Base-by-base conservation (phyloP, 371 early-diverging fungal genomes). In the Lichtheimia ornata region DNA sequence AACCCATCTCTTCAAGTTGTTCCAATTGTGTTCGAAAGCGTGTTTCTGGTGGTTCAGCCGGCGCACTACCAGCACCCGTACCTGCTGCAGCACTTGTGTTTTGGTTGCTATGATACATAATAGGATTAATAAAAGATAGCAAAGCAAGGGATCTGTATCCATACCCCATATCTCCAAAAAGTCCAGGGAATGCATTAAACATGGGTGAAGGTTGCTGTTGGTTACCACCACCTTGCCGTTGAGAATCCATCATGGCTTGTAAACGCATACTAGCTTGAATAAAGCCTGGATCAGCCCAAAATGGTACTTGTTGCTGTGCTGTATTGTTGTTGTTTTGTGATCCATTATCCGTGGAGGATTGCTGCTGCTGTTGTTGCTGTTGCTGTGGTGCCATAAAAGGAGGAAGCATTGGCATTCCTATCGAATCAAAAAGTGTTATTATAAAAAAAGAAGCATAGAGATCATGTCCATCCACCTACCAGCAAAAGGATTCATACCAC, bases 1-100 rank as follows among this genome's bases (percentile, higher is more conserved):
- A 95, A 18, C 96, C 96, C 89, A 93, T 93, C 57, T 93, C 91
- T 57, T 88, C 88, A 52, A 95, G 70, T 54, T 86, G 84, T 13
- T 76, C 86, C 14, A 93, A 74, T 72, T 93, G 88, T 50, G 79
- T 67, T 59, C 83, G 84, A 79, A 88, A 93, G 50, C 84, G 84
- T 56, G 82, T 76, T 60, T 85, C 85, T 49, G 85, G 85, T 27
- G 84, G 77, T 52, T 84, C 85, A 7, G 66, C 55, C 15, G 43
- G 57, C 5, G 56, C 47, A 35, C 22, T n/a, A 11, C 35, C 35
- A 35, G 35, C 35, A 9, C 35, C 35, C 15, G 62, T 15, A 3
- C 27, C n/a, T 13, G 35, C n/a, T 13, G 35, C n/a, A 61, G 58
- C 55, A 53, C 42, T 28, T 53, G 58, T 28, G 53, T 28, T 45